Conservation (phyloP, 768 basidiomycete genomes). For the Kwoniella sp. region DNA sequence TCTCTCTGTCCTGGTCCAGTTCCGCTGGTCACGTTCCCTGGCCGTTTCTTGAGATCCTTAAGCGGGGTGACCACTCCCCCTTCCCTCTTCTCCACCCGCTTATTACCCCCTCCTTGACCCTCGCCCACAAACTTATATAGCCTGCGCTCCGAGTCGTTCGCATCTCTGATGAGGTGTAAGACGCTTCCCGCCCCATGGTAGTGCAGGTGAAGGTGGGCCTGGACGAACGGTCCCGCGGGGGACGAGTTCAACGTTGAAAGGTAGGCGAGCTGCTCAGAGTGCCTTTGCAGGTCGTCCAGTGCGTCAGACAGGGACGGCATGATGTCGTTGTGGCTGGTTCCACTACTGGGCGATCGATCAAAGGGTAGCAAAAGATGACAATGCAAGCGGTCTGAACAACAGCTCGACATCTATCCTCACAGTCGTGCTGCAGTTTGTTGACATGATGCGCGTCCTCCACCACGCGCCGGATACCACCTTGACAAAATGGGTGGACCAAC, state of each 20-base stretch:
- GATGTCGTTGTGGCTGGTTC: not conserved
- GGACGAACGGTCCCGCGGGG: conserved; percentile 32
- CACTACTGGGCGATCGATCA: too few relatives aligned
- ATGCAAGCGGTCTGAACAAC: too few relatives aligned
- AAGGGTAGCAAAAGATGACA: too few relatives aligned
- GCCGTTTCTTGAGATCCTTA: conserved; percentile 16
- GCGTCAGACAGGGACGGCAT: conserved; percentile 40
- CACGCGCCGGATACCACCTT: too few relatives aligned
- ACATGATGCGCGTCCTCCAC: too few relatives aligned
- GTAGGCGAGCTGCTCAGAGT: conserved; percentile 26
- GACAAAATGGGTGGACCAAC: too few relatives aligned
- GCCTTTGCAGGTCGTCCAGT: conserved; percentile 19
- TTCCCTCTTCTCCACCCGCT: conserved; percentile 45
- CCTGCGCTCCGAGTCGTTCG: conserved; percentile 34
- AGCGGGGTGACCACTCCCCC: conserved; percentile 39
- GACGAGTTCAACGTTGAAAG: conserved; percentile 22
- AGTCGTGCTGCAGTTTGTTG: too few relatives aligned
- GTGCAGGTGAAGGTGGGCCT: conserved; percentile 26
- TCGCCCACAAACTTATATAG: conserved; percentile 48
- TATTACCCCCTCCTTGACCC: conserved; percentile 24
- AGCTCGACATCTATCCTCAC: too few relatives aligned
- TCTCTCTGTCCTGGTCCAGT: conserved; percentile 12
- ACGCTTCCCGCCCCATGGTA: conserved; percentile 4
- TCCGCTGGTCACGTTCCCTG: not conserved
- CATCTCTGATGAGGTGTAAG: conserved; percentile 41